Evolutionary conservation across 805 yeast genomes (phyloP).

Genomic region (Jamesozyma spencerorum): DNA sequence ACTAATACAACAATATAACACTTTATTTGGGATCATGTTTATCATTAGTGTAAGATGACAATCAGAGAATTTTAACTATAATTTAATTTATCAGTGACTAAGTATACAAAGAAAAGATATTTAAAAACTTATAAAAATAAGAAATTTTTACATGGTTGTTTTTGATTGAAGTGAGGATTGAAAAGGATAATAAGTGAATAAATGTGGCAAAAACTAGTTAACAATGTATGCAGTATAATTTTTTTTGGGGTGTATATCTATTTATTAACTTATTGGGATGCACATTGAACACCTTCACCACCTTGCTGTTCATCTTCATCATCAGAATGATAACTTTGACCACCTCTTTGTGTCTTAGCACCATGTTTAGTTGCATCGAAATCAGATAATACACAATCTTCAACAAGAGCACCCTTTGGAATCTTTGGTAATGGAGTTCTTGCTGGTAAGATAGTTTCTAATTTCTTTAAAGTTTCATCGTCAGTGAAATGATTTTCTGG

Average conservation of each 20-base stretch:
- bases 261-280: conserved; percentile 54
- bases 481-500: conserved; percentile 65
- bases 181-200: too few relatives aligned
- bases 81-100: too few relatives aligned
- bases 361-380: conserved; percentile 56
- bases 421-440: conserved; percentile 45
- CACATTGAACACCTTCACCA: conserved; percentile 55
- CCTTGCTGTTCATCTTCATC: conserved; percentile 43
- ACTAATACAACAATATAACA: too few relatives aligned
- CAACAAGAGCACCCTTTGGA: conserved; percentile 69
- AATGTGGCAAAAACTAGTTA: not conserved
- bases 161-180: too few relatives aligned
- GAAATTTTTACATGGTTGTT: too few relatives aligned
- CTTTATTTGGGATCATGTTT: too few relatives aligned
- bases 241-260: not conserved
- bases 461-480: conserved; percentile 62
- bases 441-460: conserved; percentile 73
- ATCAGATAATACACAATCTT: conserved; percentile 66
- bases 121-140: too few relatives aligned
- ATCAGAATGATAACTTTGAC: conserved; percentile 40
- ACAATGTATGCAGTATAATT: not conserved
- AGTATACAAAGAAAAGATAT: too few relatives aligned
- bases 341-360: conserved; percentile 29
- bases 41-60: too few relatives aligned
- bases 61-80: too few relatives aligned